Evolutionary conservation across 2,329 filamentous ascomycete species (phyloP).

Genomic region (Verticillium dahliae): DNA sequence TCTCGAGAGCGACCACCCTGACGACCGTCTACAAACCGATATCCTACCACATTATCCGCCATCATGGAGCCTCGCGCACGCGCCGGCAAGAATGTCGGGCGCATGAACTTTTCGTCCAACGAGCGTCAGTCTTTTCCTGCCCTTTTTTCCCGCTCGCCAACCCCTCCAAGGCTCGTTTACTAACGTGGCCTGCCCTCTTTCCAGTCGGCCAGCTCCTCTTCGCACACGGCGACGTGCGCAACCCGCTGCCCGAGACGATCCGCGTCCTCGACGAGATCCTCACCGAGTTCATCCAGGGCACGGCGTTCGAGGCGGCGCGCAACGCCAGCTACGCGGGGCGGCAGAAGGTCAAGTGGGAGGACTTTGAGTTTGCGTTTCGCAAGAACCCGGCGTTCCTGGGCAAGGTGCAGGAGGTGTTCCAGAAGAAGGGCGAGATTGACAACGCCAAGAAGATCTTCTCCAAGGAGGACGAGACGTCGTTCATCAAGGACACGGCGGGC

Average conservation of each 20-base stretch:
- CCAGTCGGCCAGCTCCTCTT: constrained; percentile 69
- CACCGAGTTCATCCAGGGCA: constrained; percentile 92
- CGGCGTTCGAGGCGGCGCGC: constrained; percentile 82
- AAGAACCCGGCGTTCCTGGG: constrained; percentile 81
- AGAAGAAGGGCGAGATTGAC: constrained; percentile 83
- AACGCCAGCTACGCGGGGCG: constrained; percentile 80
- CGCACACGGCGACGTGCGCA: constrained; percentile 70
- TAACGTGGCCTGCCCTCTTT: not conserved
- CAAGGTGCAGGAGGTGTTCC: constrained; percentile 80
- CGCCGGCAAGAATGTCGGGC: constrained; percentile 72
- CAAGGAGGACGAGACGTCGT: constrained; percentile 57
- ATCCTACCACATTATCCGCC: constrained; percentile 2
- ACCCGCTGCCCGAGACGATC: constrained; percentile 77
- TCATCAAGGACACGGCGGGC: constrained; percentile 44
- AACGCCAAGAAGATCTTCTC: constrained; percentile 71
- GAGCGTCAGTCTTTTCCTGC: constrained; percentile 49
- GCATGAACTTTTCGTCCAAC: constrained; percentile 70
- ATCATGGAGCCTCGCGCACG: constrained; percentile 72
- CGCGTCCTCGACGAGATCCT: constrained; percentile 89
- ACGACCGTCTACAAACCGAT: not conserved
- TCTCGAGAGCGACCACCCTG: not conserved
- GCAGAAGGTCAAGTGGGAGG: constrained; percentile 96
- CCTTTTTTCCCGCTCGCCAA: not conserved
- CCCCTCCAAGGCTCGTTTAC: not conserved
- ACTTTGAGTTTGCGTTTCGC: constrained; percentile 91